phyloP scores from a whole-genome alignment of 2,329 filamentous ascomycete genomes.

The Tolypocladium pustulatum region DNA sequence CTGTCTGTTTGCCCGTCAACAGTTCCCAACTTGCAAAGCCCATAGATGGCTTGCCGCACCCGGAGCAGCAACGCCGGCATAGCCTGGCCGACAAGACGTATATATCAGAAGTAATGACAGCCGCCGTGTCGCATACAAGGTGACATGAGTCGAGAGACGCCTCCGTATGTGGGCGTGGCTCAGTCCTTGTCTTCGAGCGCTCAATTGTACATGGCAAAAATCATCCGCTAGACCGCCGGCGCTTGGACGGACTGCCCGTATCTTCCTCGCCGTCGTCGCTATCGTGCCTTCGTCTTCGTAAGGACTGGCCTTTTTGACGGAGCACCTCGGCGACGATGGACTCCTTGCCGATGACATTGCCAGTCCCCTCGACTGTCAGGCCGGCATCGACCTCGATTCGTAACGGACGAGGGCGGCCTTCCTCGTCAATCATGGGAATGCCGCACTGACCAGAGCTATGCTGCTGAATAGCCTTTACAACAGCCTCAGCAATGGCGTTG shows the following conservation, averaged over 20 bases:
- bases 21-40: not conserved
- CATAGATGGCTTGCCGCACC: not conserved
- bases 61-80: not conserved
- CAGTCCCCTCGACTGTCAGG: constrained; percentile 29
- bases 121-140: not conserved
- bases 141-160: not conserved
- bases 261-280: constrained; percentile 9
- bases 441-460: constrained; percentile 27
- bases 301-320: constrained; percentile 8
- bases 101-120: not conserved
- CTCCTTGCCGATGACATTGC: constrained; percentile 32
- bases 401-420: constrained; percentile 30
- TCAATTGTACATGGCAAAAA: not conserved
- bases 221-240: not conserved
- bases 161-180: not conserved
- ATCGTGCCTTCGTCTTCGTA: constrained; percentile 9
- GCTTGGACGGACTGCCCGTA: constrained; percentile 1
- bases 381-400: constrained; percentile 34
- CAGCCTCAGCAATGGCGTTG: constrained; percentile 29
- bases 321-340: constrained; percentile 17
- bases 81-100: not conserved
- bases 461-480: constrained; percentile 33
- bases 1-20: not conserved
- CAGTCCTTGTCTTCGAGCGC: not conserved
- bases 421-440: constrained; percentile 35